Evolutionary conservation across 2,329 filamentous ascomycete genomes (phyloP), one percentile per base, ranked within the genome.

Genomic region (Camillea tinctor): DNA sequence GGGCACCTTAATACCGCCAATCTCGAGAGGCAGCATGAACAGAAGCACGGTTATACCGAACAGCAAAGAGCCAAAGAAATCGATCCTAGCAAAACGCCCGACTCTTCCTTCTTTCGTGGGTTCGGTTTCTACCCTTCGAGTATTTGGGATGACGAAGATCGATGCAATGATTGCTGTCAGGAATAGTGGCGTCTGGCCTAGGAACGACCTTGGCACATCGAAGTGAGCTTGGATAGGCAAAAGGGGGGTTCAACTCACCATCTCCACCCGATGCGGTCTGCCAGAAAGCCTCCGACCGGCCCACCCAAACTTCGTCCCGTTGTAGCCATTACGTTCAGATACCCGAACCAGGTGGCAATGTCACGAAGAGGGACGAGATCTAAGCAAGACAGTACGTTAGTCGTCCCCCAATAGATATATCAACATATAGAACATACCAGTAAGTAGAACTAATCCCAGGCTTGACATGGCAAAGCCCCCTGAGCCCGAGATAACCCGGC

Each of bases 231-330:
- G n/a, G n/a, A n/a, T n/a, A 55, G 11, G 22, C 13, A 19, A 20
- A 40, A 36, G 19, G 22, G 17, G 48, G 22, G 7, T 52, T 7
- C n/a, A 21, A 69, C 74, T 63, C 64, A 84, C 86, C 86, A 88
- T 72, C 88, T 76, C 88, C 87, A 90, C 17, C 87, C 87, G 13
- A 89, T 78, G 0, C 81, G 80, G 63, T 89, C 85, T 1, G 85
- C 82, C 1, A 89, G 71, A 67, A 79, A 83, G 1, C 87, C 88
- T 1, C 87, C 88, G 0, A 88, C 59, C 2, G 82, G 82, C 0
- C 81, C 82, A 1, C 83, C 83, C 0, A 84, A 66, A 51, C 80
- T 82, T 40, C 83, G 75, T 1, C 81, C 82, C 1, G 77, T 75
- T 0, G 82, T 84, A 11, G 80, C 77, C 11, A 80, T 77, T 0